These are phyloP conservation scores for Striga asiatica DNA, from an alignment of 257 asterid species.

Conservation along the genomic window DNA sequence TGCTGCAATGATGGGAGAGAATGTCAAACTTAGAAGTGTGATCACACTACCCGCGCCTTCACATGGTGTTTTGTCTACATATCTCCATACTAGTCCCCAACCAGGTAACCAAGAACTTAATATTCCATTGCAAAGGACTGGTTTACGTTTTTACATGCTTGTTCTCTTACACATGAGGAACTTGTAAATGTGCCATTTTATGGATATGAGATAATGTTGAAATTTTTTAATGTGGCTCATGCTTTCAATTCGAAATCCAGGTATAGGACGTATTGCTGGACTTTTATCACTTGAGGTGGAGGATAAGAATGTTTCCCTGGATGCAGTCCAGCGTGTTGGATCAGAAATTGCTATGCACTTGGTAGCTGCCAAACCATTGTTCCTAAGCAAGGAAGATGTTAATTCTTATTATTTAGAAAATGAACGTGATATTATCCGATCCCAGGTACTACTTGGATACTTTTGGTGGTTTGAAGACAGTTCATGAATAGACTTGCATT, in stretches of 20 bases:
- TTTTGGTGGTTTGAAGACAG: not conserved
- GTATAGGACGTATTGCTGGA: conserved; percentile 88
- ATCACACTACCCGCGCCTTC: conserved; percentile 51
- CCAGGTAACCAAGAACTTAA: conserved; percentile 43
- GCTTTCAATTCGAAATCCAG: conserved; percentile 29
- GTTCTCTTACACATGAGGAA: not conserved
- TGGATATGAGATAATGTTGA: not conserved
- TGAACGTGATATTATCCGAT: conserved; percentile 82
- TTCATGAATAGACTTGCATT: not conserved
- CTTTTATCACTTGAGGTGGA: conserved; percentile 83
- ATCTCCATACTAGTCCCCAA: conserved; percentile 82
- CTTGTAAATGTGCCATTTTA: not conserved
- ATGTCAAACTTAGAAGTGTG: conserved; percentile 87
- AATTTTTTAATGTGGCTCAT: not conserved
- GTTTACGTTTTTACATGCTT: not conserved
- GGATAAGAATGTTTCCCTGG: conserved; percentile 51
- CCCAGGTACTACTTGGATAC: conserved; percentile 53
- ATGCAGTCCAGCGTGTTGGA: conserved; percentile 70
- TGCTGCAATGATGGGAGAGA: conserved; percentile 98
- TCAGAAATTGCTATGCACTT: conserved; percentile 94
- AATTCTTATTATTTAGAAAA: conserved; percentile 58
- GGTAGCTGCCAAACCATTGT: conserved; percentile 88
- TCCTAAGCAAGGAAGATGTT: conserved; percentile 71
- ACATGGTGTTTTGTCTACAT: conserved; percentile 71
- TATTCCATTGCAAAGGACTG: not conserved